A percentile compares a stretch with the other conserved stretches of the same genome.
These are phyloP conservation scores for Pinus albicaulis DNA, from an alignment of 75 land plant species.

Conservation along the genomic window DNA sequence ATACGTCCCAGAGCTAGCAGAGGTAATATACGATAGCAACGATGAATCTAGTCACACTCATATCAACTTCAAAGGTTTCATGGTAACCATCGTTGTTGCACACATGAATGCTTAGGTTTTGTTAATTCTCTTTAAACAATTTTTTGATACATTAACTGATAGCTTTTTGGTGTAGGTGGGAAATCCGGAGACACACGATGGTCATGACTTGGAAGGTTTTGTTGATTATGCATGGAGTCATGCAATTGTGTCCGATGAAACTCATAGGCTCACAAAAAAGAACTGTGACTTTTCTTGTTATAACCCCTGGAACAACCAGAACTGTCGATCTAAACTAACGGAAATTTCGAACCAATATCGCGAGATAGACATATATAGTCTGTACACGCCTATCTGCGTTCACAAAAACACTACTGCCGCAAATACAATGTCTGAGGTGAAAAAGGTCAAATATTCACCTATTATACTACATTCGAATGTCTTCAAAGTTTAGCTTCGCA, in stretches of 20 bases:
- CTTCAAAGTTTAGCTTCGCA: no score
- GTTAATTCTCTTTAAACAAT: no score
- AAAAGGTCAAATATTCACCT: no score
- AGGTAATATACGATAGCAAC: slow-evolving; percentile 56
- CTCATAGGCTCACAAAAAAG: slow-evolving; percentile 33
- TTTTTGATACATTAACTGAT: no score
- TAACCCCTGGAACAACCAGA: slow-evolving; percentile 28
- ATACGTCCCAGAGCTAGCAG: slow-evolving; percentile 71
- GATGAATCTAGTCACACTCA: slow-evolving; percentile 9
- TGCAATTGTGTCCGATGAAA: slow-evolving; percentile 63
- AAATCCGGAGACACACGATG: slow-evolving; percentile 56
- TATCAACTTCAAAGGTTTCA: slow-evolving; percentile 68
- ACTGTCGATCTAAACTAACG: slow-evolving; percentile 17
- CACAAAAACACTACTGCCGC: neutral
- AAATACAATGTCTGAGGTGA: no score
- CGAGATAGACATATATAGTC: slow-evolving; percentile 54
- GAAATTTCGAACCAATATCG: slow-evolving; percentile 45
- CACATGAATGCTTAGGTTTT: no score
- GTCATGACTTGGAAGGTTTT: slow-evolving; percentile 38
- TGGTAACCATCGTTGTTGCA: slow-evolving; percentile 26
- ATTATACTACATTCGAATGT: no score
- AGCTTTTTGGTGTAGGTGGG: slow-evolving; percentile 35
- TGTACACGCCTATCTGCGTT: slow-evolving; percentile 52
- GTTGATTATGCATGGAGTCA: slow-evolving; percentile 80
- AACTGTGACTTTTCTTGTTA: slow-evolving; percentile 34